Percentiles rank a stretch among this genome's conserved stretches.
These are phyloP conservation scores for Aphanoascus verrucosus DNA, from an alignment of 2,329 filamentous ascomycete species.

Conservation along the genomic window DNA sequence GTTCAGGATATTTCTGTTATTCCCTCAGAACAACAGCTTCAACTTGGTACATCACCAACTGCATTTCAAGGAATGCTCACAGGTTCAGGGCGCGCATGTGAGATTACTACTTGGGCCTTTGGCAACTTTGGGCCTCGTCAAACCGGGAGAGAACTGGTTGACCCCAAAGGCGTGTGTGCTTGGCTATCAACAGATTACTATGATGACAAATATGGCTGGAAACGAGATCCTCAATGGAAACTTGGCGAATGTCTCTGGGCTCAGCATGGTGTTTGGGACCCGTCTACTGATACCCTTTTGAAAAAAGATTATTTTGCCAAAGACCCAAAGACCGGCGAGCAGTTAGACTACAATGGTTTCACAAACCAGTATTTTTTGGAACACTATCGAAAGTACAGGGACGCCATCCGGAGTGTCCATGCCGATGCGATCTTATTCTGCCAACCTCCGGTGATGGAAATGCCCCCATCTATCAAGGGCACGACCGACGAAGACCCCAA, in stretches of 20 bases:
- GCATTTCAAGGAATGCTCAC: conserved; percentile 88
- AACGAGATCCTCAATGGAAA: conserved; percentile 76
- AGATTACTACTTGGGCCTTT: conserved; percentile 88
- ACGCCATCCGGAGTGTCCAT: conserved; percentile 65
- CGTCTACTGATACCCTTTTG: conserved; percentile 61
- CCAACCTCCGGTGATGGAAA: conserved; percentile 82
- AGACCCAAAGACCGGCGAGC: conserved; percentile 61
- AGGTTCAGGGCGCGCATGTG: conserved; percentile 80
- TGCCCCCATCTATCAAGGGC: conserved; percentile 78
- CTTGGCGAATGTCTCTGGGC: conserved; percentile 95
- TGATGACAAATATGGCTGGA: conserved; percentile 82
- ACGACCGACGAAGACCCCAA: conserved; percentile 79
- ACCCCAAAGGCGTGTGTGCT: conserved; percentile 72
- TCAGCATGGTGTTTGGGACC: conserved; percentile 92
- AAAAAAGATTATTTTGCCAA: conserved; percentile 81
- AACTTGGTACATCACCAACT: conserved; percentile 87
- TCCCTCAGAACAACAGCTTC: conserved; percentile 76
- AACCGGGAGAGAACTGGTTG: conserved; percentile 68
- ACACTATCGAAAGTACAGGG: conserved; percentile 65
- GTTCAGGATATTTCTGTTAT: conserved; percentile 70
- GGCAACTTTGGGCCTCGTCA: conserved; percentile 87
- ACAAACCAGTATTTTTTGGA: conserved; percentile 87
- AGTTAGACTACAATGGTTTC: conserved; percentile 71
- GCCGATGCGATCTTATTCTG: conserved; percentile 76
- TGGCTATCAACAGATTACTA: conserved; percentile 80